A percentile compares a stretch with the other conserved stretches of the same genome.
Conservation (phyloP, 2,329 filamentous ascomycete species). For the Didymella keratinophila region DNA sequence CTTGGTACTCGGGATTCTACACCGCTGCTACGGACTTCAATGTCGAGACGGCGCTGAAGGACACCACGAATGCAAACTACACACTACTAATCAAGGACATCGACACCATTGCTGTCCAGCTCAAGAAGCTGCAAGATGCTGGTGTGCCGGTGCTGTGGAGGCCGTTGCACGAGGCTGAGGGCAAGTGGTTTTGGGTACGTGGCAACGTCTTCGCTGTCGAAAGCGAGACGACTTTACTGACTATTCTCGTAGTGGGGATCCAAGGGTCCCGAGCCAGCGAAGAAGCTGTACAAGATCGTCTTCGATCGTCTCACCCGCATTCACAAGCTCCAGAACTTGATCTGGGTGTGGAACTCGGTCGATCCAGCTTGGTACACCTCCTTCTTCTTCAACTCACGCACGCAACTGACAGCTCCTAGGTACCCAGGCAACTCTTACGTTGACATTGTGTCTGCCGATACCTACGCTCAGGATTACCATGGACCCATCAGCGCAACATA, state of each 20-base stretch:
- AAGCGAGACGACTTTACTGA: not conserved
- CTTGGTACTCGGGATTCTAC: conserved; percentile 62
- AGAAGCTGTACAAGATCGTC: conserved; percentile 55
- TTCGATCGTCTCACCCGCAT: conserved; percentile 56
- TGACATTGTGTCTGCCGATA: conserved; percentile 58
- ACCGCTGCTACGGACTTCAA: conserved; percentile 60
- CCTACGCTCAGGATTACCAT: conserved; percentile 55
- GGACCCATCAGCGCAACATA: conserved; percentile 57
- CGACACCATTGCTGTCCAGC: conserved; percentile 58
- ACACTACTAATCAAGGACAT: conserved; percentile 58
- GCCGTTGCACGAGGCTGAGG: conserved; percentile 61
- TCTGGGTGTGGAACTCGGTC: conserved; percentile 62
- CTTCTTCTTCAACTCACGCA: too few species aligned
- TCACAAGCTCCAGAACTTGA: conserved; percentile 57
- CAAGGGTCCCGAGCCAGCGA: conserved; percentile 56
- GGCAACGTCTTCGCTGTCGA: not conserved
- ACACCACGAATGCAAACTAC: conserved; percentile 58
- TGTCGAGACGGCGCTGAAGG: conserved; percentile 53
- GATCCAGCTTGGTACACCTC: conserved; percentile 48
- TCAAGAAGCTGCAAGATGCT: conserved; percentile 55
- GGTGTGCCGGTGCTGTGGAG: conserved; percentile 59
- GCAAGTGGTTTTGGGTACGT: conserved; percentile 57
- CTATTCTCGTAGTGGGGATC: conserved; percentile 54
- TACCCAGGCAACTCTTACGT: conserved; percentile 58
- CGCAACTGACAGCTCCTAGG: too few species aligned